Percentiles rank a stretch among this genome's conserved stretches.
Evolutionary conservation across 176 grass and related monocot genomes (phyloP).

Genomic region (Avena atlantica): DNA sequence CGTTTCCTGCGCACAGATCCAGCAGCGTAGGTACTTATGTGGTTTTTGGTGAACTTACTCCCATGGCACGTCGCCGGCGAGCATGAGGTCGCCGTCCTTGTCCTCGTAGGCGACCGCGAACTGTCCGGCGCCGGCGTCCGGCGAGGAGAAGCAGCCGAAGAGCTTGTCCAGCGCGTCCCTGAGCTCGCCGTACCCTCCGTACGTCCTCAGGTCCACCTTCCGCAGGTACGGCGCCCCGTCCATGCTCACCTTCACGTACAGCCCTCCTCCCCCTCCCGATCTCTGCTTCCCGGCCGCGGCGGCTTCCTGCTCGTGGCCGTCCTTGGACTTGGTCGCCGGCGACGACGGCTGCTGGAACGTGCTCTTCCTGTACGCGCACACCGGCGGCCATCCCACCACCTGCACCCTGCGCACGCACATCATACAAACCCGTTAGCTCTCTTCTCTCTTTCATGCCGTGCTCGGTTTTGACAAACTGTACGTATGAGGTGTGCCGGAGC

Average conservation of each 20-base stretch:
- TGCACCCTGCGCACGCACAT: slow-evolving; percentile 45
- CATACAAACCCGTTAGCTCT: background rate
- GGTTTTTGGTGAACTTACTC: slow-evolving; percentile 52
- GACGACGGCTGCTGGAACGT: slow-evolving; percentile 41
- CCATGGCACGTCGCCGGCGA: slow-evolving; percentile 82
- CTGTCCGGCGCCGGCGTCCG: slow-evolving; percentile 4
- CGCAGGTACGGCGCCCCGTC: slow-evolving; percentile 73
- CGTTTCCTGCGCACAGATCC: background rate
- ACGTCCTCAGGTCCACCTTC: slow-evolving; percentile 71
- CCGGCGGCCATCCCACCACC: slow-evolving; percentile 77
- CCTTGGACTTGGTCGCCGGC: background rate
- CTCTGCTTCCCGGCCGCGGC: background rate
- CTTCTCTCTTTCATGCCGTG: background rate
- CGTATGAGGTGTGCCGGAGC: background rate
- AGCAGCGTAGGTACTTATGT: too few species aligned
- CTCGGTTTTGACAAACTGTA: background rate
- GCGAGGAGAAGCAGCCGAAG: slow-evolving; percentile 64
- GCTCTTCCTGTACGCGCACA: slow-evolving; percentile 65
- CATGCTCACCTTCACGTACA: slow-evolving; percentile 79
- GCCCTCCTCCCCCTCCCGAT: background rate
- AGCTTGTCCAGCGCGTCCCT: slow-evolving; percentile 50
- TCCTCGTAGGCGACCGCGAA: slow-evolving; percentile 71
- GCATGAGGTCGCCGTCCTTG: slow-evolving; percentile 83
- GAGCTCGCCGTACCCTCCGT: slow-evolving; percentile 64
- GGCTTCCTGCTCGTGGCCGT: background rate